Evolutionary conservation across 495 filamentous ascomycete species (phyloP), one percentile per base, ranked within the genome.

Genomic region (Cryomyces minteri): DNA sequence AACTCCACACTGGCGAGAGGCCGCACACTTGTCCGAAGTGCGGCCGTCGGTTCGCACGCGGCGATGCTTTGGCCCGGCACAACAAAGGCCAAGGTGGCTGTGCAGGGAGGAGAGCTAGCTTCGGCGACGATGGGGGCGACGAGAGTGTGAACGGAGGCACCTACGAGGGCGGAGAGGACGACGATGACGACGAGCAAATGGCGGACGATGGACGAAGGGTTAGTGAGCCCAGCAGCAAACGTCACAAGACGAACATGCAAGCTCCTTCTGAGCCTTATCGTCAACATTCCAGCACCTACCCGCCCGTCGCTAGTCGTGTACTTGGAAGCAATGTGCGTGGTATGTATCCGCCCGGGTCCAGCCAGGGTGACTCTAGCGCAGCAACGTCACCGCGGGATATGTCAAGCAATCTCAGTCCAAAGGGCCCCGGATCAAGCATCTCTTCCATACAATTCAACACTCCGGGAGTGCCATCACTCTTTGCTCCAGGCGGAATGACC

Each of bases 11-110:
- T 10, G 90, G 90, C 11, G 90, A 99, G 63, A 78, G 92, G 50
- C 87, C 88, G 8, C 90, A 96, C 54, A 81, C 86, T 8, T 99
- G 90, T 52, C 79, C 82, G 31, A 94, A 88, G 58, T 98, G 90
- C 56, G 84, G 88, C 37, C 74, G 90, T 43, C 80, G 84, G 44
- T 99, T 99, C 64, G 90, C 90, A 31, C 80, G 90, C 47, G 90
- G 90, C 5, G 90, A 99, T 63, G 90, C 90, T 11, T 63, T 99
- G 28, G 90, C 90, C 31, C 75, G 90, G 40, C 90, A 99, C 58
- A 90, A 83, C 55, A 95, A 96, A 62, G 90, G 92, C 18, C 84
- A 88, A 51, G 90, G 88, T 31, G 90, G 90, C 31, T 99, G 90
- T 58, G 90, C 92, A 25, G 90, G 90, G 39, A 74, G 90, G 40